A percentile compares a stretch with the other conserved stretches of the same genome.
phyloP scores from a whole-genome alignment of 2,329 filamentous ascomycete genomes.

The Penicillium sp. region DNA sequence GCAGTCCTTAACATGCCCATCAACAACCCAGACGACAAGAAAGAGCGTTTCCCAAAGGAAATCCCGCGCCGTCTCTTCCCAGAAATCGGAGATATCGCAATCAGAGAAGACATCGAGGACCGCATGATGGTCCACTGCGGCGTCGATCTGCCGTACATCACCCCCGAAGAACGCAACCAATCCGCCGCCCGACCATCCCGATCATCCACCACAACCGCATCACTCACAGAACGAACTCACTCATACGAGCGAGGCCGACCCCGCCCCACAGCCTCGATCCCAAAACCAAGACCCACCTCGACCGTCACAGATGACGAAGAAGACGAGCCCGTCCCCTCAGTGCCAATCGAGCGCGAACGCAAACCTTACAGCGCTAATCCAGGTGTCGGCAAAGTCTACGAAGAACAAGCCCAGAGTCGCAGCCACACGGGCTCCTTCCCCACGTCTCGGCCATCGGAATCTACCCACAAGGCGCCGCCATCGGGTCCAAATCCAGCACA shows the following conservation, averaged over 20 bases:
- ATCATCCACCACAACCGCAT: conserved; percentile 13
- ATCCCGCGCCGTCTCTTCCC: conserved; percentile 74
- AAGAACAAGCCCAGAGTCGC: conserved; percentile 33
- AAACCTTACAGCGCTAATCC: conserved; percentile 64
- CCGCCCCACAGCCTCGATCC: conserved; percentile 41
- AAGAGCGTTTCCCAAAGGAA: conserved; percentile 75
- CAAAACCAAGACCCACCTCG: conserved; percentile 27
- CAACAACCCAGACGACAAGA: conserved; percentile 62
- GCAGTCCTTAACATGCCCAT: conserved; percentile 72
- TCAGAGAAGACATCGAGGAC: conserved; percentile 61
- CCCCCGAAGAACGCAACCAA: conserved; percentile 37
- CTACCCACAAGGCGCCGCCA: conserved; percentile 36
- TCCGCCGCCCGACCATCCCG: conserved; percentile 23
- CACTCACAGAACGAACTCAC: conserved; percentile 14
- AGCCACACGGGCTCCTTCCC: conserved; percentile 30
- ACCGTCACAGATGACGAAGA: conserved; percentile 41
- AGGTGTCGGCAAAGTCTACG: conserved; percentile 59
- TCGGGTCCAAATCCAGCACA: conserved; percentile 54
- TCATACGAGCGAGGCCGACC: conserved; percentile 31
- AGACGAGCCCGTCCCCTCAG: conserved; percentile 43
- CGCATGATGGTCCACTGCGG: conserved; percentile 57
- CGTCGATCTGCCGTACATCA: conserved; percentile 47
- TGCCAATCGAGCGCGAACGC: conserved; percentile 64
- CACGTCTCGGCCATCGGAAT: conserved; percentile 54
- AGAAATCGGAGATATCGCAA: conserved; percentile 53